Percentiles rank a stretch among this genome's conserved stretches.
Conservation (phyloP, 345 rosid species). For the Lagerstroemia speciosa region DNA sequence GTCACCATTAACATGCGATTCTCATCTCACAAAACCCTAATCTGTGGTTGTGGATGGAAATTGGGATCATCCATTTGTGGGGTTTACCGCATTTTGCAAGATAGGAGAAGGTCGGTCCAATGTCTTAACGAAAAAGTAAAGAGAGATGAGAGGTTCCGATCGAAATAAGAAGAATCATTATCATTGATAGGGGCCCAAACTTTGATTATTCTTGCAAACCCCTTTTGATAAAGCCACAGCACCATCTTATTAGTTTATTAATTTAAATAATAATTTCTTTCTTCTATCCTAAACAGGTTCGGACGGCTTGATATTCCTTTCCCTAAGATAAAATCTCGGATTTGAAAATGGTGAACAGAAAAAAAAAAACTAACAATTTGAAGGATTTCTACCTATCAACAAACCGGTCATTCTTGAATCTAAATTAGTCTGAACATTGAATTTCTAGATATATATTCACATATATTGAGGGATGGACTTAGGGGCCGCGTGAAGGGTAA, state of each 20-base stretch:
- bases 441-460: no score
- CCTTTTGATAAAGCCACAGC: slow-evolving; percentile 45
- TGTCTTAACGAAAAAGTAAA: slow-evolving; percentile 31
- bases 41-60: no score
- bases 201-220: slow-evolving; percentile 34
- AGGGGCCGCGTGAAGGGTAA: no score
- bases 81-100: background rate
- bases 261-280: background rate
- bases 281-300: no score
- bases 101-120: background rate
- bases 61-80: background rate
- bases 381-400: no score
- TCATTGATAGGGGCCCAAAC: slow-evolving; percentile 19
- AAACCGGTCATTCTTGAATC: no score
- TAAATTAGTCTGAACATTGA: no score
- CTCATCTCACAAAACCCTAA: background rate
- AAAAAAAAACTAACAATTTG: no score
- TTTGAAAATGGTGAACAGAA: no score
- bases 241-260: slow-evolving; percentile 23
- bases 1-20: background rate
- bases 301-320: no score
- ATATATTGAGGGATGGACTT: no score
- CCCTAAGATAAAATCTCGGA: no score
- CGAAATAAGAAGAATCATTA: slow-evolving; percentile 9
- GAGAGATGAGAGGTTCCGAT: slow-evolving; percentile 22